These are phyloP conservation scores for Paramecium biaurelia DNA, from an alignment of 73 alveolate species.

Conservation along the genomic window DNA sequence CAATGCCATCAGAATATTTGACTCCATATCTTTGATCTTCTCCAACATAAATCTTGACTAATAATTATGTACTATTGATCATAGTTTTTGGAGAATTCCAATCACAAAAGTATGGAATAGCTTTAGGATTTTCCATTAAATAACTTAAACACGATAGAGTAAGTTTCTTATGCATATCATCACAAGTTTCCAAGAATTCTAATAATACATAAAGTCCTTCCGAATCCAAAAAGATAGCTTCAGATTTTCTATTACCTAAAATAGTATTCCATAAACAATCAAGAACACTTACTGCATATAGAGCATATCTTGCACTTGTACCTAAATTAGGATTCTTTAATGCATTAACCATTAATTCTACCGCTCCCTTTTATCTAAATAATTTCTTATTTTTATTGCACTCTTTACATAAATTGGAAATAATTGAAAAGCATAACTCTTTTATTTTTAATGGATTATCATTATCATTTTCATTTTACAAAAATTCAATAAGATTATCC, in stretches of 20 bases:
- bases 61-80: slow-evolving; percentile 89
- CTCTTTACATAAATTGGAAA: slow-evolving; percentile 90
- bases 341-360: slow-evolving; percentile 89
- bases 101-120: slow-evolving; percentile 87
- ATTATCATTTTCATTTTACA: slow-evolving; percentile 85
- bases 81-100: slow-evolving; percentile 94
- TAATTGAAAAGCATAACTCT: slow-evolving; percentile 90
- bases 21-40: slow-evolving; percentile 91
- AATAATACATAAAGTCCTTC: slow-evolving; percentile 92
- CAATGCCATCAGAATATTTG: slow-evolving; percentile 80
- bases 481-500: slow-evolving; percentile 89
- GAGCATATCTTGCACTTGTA: slow-evolving; percentile 65
- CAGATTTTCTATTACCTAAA: slow-evolving; percentile 90
- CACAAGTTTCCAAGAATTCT: slow-evolving; percentile 91
- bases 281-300: slow-evolving; percentile 79
- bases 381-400: slow-evolving; percentile 91
- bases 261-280: slow-evolving; percentile 95
- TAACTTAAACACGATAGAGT: slow-evolving; percentile 87
- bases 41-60: slow-evolving; percentile 85
- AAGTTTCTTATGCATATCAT: slow-evolving; percentile 86
- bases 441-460: slow-evolving; percentile 91
- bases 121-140: slow-evolving; percentile 86
- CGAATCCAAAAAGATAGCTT: slow-evolving; percentile 89
- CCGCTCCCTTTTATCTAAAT: slow-evolving; percentile 96
- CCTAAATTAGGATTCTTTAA: slow-evolving; percentile 71